phyloP scores from a whole-genome alignment of 2,329 filamentous ascomycete genomes.

The Calonectria fujianensis region DNA sequence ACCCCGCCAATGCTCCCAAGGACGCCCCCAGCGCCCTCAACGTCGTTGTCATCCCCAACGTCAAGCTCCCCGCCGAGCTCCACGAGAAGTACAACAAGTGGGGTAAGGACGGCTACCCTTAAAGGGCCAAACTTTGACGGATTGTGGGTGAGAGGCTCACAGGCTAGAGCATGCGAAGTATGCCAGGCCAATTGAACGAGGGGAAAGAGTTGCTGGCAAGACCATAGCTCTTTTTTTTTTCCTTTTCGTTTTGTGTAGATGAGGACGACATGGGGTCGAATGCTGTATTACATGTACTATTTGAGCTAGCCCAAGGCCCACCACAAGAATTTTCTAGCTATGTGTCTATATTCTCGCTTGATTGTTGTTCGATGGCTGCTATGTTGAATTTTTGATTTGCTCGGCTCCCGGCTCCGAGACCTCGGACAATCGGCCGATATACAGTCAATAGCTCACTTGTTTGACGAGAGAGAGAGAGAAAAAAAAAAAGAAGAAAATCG shows the following conservation, averaged over 20 bases:
- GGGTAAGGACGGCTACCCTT: constrained; percentile 95
- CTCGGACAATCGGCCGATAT: constrained; percentile 30
- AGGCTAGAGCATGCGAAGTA: constrained; percentile 42
- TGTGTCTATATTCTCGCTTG: constrained; percentile 50
- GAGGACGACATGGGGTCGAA: constrained; percentile 49
- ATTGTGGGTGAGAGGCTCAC: constrained; percentile 34
- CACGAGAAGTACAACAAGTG: constrained; percentile 99
- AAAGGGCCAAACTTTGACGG: constrained; percentile 54
- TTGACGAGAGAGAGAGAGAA: not conserved
- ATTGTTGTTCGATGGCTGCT: constrained; percentile 31
- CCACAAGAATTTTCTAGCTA: constrained; percentile 47
- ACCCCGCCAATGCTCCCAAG: constrained; percentile 83
- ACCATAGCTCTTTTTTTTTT: constrained; percentile 27
- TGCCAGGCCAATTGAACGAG: constrained; percentile 37
- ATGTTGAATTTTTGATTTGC: not conserved
- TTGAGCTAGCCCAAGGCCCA: constrained; percentile 52
- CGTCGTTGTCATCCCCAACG: constrained; percentile 93
- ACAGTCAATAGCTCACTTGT: not conserved
- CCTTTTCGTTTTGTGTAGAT: constrained; percentile 50
- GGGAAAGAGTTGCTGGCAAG: constrained; percentile 40
- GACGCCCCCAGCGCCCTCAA: constrained; percentile 97
- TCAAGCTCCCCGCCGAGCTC: constrained; percentile 92
- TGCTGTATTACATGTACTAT: constrained; percentile 47
- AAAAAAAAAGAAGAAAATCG: too few relatives aligned
- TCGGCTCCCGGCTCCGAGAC: constrained; percentile 7